A percentile compares a stretch with the other conserved stretches of the same genome.
These are phyloP conservation scores for Ogataea dorogensis DNA, from an alignment of 805 yeast genomes.

Conservation along the genomic window DNA sequence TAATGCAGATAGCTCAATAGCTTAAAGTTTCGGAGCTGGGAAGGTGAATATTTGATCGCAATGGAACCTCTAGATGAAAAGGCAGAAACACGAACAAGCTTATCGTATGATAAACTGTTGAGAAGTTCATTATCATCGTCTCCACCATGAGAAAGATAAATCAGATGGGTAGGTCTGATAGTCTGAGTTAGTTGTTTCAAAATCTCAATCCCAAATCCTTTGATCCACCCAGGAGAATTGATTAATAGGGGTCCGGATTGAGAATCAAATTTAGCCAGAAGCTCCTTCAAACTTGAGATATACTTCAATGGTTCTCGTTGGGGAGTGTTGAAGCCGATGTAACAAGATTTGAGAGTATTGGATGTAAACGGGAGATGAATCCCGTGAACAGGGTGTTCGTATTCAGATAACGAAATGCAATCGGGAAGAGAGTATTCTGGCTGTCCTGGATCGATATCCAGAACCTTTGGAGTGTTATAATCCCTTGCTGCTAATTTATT, in stretches of 20 bases:
- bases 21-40: slow-evolving; percentile 52
- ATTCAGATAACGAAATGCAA: slow-evolving; percentile 53
- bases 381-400: slow-evolving; percentile 39
- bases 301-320: slow-evolving; percentile 63
- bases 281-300: slow-evolving; percentile 38
- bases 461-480: slow-evolving; percentile 38
- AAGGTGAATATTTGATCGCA: slow-evolving; percentile 42
- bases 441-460: slow-evolving; percentile 91
- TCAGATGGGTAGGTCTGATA: slow-evolving; percentile 53
- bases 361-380: slow-evolving; percentile 35
- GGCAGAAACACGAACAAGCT: slow-evolving; percentile 35
- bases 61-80: slow-evolving; percentile 25
- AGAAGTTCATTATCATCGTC: slow-evolving; percentile 30
- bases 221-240: slow-evolving; percentile 90
- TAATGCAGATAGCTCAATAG: slow-evolving; percentile 55
- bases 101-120: slow-evolving; percentile 27
- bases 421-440: slow-evolving; percentile 76
- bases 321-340: slow-evolving; percentile 68
- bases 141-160: slow-evolving; percentile 50
- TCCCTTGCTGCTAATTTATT: slow-evolving; percentile 42
- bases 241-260: slow-evolving; percentile 47
- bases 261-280: slow-evolving; percentile 35
- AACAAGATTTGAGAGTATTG: slow-evolving; percentile 29
- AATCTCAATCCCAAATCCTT: slow-evolving; percentile 77
- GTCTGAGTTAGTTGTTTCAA: slow-evolving; percentile 45